Evolutionary conservation across 2,329 filamentous ascomycete genomes (phyloP), one percentile per base, ranked within the genome.

Genomic region (Macrophomina tecta): DNA sequence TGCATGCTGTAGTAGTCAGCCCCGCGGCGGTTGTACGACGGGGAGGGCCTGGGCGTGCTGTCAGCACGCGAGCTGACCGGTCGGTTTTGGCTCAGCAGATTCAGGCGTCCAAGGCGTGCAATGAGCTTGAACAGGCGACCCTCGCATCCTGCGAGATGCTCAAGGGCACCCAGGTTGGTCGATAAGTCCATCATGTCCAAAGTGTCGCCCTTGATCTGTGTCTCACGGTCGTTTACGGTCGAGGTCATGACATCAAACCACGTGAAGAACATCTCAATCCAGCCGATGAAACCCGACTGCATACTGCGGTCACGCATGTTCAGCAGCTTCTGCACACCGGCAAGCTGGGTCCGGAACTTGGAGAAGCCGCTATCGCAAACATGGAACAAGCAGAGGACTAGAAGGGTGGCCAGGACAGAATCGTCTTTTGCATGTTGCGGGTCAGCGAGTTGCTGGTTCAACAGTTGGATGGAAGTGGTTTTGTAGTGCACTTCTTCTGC

Each of bases 221-320:
- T 89, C 78, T 97, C 94, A 62, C 94, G 89, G 78, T 97, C 92
- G 72, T 97, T 97, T 75, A 97, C 92, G 63, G 91, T 94, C 46
- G 92, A 92, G 0, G 93, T 93, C 81, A 97, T 92, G 65, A 94
- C 92, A 77, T 97, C 94, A 75, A 97, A 96, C 85, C 94, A 97
- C 40, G 92, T 95, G 75, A 97, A 97, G 72, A 97, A 89, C 49
- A 92, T 89, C 73, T 96, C 92, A 82, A 97, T 94, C 94, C 94
- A 97, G 12, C 89, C 88, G 67, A 92, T 91, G 68, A 93, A 91
- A 61, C 88, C 82, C 12, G 83, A 83, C 53, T 87, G 78, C 73
- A 88, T 73, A 76, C 85, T 79, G 75, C 87, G 83, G 70, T 90
- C 87, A 68, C 93, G 87, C 81, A 97, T 87, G 4, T 89, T 87